Evolutionary conservation across 1,284 basidiomycete genomes (phyloP), one percentile per base, ranked within the genome.

Genomic region (Ganoderma multipileum): DNA sequence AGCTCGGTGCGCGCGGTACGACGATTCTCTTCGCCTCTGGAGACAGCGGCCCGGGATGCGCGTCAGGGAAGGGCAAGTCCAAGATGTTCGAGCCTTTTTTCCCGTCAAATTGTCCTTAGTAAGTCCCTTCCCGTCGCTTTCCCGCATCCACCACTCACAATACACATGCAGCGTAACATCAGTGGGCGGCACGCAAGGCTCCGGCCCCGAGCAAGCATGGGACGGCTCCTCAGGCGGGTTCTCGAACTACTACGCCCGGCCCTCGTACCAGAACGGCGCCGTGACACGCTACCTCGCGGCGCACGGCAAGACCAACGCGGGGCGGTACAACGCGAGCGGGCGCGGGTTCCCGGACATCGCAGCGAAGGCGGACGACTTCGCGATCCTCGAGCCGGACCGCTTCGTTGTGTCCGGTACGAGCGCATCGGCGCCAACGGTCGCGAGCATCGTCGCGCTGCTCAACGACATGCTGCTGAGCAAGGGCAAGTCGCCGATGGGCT

Each of bases 11-110:
- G 2, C 82, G 84, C 30, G 91, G 91, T 20, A 84, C 83, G 12
- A 87, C 85, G 12, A 79, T 89, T n/a, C 80, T 93, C 72, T 91
- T 88, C 80, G 86, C 87, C 26, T 87, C 87, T 63, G 91, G 91
- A 63, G 91, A 89, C 72, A 76, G 73, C 65, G 90, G 90, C 63
- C 64, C 91, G 26, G 85, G 81, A 16, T 89, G n/a, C 36, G 87
- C 33, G 77, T 89, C 64, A 81, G 85, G 12, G 85, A 80, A 6
- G 84, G 83, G 59, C 80, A 66, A 33, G 75, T 75, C 18, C 33
- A 33, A 33, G 72, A 80, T n/a, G 8, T 92, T 93, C 85, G 84
- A 88, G 68, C 89, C 91, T 18, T 81, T 75, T 0, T 92, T 93
- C 84, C 91, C 91, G 16, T 89, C 90, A 44, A 84, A 85, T 20